phyloP scores from a whole-genome alignment of 2,329 filamentous ascomycete genomes.

The Lecanicillium sp. region DNA sequence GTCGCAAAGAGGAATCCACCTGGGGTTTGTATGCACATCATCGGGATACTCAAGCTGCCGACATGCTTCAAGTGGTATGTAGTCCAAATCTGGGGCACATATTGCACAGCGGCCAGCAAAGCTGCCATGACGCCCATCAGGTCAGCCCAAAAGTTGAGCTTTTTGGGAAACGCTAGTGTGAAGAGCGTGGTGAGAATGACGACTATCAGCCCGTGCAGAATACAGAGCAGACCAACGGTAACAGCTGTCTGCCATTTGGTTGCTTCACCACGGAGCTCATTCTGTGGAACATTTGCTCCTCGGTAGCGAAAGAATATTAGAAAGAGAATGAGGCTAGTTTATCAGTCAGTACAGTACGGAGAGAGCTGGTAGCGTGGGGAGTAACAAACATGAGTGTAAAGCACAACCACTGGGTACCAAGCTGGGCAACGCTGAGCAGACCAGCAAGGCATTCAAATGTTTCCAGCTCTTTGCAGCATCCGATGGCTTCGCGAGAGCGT shows the following conservation, averaged over 20 bases:
- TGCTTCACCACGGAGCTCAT: slow-evolving; percentile 39
- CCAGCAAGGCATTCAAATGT: slow-evolving; percentile 78
- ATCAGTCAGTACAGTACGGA: slow-evolving; percentile 13
- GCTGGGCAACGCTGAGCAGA: slow-evolving; percentile 80
- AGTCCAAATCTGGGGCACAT: slow-evolving; percentile 89
- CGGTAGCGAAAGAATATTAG: slow-evolving; percentile 82
- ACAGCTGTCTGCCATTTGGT: slow-evolving; percentile 74
- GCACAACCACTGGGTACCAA: slow-evolving; percentile 85
- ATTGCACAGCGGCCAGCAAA: slow-evolving; percentile 76
- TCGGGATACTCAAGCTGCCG: slow-evolving; percentile 85
- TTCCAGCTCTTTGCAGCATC: slow-evolving; percentile 76
- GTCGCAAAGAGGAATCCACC: slow-evolving; percentile 84
- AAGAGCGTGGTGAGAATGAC: slow-evolving; percentile 63
- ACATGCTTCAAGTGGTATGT: slow-evolving; percentile 80
- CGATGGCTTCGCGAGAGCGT: slow-evolving; percentile 73
- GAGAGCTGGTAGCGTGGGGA: neutral
- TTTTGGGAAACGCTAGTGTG: slow-evolving; percentile 49
- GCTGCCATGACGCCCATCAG: slow-evolving; percentile 73
- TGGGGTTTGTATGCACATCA: slow-evolving; percentile 97
- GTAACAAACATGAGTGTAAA: slow-evolving; percentile 77
- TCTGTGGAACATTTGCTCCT: slow-evolving; percentile 40
- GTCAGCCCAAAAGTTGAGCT: slow-evolving; percentile 75
- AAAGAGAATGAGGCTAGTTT: slow-evolving; percentile 77
- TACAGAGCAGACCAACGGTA: slow-evolving; percentile 60
- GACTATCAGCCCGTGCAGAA: slow-evolving; percentile 66